Percentiles rank a stretch among this genome's conserved stretches.
Evolutionary conservation across 2,329 filamentous ascomycete species (phyloP).

Genomic region (Clarireedia monteithiana): DNA sequence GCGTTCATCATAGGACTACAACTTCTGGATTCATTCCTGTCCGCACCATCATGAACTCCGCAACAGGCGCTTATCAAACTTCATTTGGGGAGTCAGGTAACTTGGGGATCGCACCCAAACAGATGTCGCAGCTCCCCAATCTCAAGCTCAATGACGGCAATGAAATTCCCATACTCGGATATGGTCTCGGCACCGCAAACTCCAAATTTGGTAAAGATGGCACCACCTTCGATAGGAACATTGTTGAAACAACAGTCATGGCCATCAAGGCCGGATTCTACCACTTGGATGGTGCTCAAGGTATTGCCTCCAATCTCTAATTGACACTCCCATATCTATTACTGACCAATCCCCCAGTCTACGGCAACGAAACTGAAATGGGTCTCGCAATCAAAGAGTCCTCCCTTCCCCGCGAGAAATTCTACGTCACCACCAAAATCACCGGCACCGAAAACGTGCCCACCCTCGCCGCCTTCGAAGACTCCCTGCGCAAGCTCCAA

Average conservation of each 20-base stretch:
- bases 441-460: slow-evolving; percentile 28
- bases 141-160: slow-evolving; percentile 69
- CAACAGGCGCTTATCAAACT: slow-evolving; percentile 30
- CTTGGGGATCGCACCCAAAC: slow-evolving; percentile 74
- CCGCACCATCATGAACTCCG: slow-evolving; percentile 33
- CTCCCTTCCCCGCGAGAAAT: slow-evolving; percentile 55
- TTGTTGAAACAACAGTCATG: slow-evolving; percentile 43
- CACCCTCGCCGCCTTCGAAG: slow-evolving; percentile 43
- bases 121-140: slow-evolving; percentile 39
- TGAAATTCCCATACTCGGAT: slow-evolving; percentile 63
- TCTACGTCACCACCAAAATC: slow-evolving; percentile 61
- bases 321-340: neutral
- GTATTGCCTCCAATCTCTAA: slow-evolving; percentile 30
- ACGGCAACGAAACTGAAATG: slow-evolving; percentile 61
- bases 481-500: slow-evolving; percentile 51
- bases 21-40: neutral
- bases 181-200: slow-evolving; percentile 63
- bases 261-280: slow-evolving; percentile 64
- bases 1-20: too few species aligned
- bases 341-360: slow-evolving; percentile 33
- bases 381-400: slow-evolving; percentile 62
- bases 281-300: slow-evolving; percentile 69
- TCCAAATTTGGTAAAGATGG: slow-evolving; percentile 40
- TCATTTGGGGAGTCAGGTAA: slow-evolving; percentile 29
- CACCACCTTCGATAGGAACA: slow-evolving; percentile 42